Evolutionary conservation across 345 rosid genomes (phyloP), one percentile per base, ranked within the genome.

Genomic region (Dipteronia sinensis): DNA sequence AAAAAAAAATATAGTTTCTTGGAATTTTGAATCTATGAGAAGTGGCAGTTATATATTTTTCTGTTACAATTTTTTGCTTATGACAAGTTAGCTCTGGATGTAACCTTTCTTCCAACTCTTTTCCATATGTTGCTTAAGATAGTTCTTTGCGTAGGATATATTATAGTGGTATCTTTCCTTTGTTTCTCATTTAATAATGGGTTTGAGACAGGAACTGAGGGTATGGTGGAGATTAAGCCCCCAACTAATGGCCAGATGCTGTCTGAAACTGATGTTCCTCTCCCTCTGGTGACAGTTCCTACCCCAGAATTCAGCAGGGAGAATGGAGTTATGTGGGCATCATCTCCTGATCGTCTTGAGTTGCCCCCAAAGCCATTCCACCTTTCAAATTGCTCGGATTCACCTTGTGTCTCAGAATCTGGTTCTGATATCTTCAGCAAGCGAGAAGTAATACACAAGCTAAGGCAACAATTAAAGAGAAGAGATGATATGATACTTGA

Each of bases 361-460:
- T 75, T 89, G 76, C 97, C 97, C 73, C 93, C 88, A 72, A 94
- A 86, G 82, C 91, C 90, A 61, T 90, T 88, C 77, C 89, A 92
- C 82, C 94, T 87, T 65, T 92, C 97, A 7, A 89, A 90, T 73
- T 91, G 99, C 83, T 94, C 97, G 17, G 98, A 94, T 72, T 96
- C 98, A 27, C 97, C 99, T 0, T 87, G 98, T 73, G 99, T 92
- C 78, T 96, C 98, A 59, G 99, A 94, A 81, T 91, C 97, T 9
- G 98, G 99, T n/a, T 96, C 99, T 58, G 98, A 96, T 81, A 90
- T 94, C 66, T 92, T 91, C 84, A 92, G 90, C 89, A 96, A 92
- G 73, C 86, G 95, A 69, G 99, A 96, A 86, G 98, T 96, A 71
- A 90, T 96, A 79, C 93, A 92, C 80, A 96, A 96, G 84, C 85